These are phyloP conservation scores for Pythium sp. DNA, from an alignment of 352 stramenopile species.

Conservation along the genomic window DNA sequence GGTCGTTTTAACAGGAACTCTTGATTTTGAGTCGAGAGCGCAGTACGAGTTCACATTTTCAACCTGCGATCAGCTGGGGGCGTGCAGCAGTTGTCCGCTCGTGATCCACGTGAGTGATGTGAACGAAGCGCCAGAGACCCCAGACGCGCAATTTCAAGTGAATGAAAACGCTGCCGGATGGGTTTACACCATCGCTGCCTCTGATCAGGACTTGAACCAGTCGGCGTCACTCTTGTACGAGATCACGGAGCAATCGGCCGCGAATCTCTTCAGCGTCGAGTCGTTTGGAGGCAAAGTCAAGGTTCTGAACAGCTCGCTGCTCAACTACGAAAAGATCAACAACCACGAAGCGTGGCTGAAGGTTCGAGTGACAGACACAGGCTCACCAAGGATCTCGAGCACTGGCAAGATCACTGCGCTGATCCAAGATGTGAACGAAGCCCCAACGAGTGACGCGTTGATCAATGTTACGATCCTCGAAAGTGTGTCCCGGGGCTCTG, in stretches of 20 bases:
- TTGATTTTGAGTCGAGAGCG: constrained; percentile 4
- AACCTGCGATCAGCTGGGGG: constrained; percentile 3
- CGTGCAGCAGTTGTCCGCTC: constrained; percentile 4
- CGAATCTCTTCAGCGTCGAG: constrained; percentile 27
- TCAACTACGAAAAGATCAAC: constrained; percentile 42
- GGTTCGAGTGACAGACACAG: constrained; percentile 45
- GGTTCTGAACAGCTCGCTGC: constrained; percentile 1
- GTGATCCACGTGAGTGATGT: constrained; percentile 8
- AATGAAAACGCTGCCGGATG: constrained; percentile 31
- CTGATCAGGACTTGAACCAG: constrained; percentile 39
- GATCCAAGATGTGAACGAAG: constrained; percentile 25
- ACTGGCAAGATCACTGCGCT: constrained; percentile 19
- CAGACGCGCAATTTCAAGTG: constrained; percentile 22
- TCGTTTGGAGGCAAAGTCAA: neutral
- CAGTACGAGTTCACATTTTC: constrained; percentile 9
- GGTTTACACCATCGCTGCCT: constrained; percentile 33
- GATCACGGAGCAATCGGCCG: constrained; percentile 38
- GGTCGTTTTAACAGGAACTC: neutral
- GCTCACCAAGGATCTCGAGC: constrained; percentile 29
- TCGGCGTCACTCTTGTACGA: constrained; percentile 31
- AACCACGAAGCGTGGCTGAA: constrained; percentile 47
- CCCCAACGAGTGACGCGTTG: constrained; percentile 8
- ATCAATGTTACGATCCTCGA: constrained; percentile 16
- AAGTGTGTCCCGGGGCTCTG: constrained; percentile 8
- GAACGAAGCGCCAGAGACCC: constrained; percentile 7